phyloP scores from a whole-genome alignment of 1,139 yeast genomes.

The Blastobotrys persicus region DNA sequence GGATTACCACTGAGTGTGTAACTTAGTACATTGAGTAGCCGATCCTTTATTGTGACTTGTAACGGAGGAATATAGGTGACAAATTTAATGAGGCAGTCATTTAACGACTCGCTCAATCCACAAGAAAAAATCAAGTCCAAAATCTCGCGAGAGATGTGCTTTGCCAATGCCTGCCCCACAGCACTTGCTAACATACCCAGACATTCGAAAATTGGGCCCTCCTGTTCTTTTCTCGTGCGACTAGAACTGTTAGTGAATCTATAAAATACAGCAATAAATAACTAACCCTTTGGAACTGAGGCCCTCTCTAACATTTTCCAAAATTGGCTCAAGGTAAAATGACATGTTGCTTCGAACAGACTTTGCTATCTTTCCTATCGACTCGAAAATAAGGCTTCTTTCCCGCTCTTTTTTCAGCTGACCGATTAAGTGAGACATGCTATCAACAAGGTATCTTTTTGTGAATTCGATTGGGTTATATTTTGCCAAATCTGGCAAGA shows the following conservation, averaged over 20 bases:
- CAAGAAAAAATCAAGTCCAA: slow-evolving; percentile 78
- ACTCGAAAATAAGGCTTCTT: slow-evolving; percentile 70
- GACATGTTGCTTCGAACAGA: slow-evolving; percentile 87
- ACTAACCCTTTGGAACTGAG: slow-evolving; percentile 57
- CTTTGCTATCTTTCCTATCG: slow-evolving; percentile 80
- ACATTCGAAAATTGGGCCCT: slow-evolving; percentile 86
- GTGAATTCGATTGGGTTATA: slow-evolving; percentile 78
- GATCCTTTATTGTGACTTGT: slow-evolving; percentile 66
- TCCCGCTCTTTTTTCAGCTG: slow-evolving; percentile 79
- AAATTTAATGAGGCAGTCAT: slow-evolving; percentile 66
- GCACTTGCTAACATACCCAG: slow-evolving; percentile 83
- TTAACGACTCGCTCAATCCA: slow-evolving; percentile 76
- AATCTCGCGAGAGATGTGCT: slow-evolving; percentile 79
- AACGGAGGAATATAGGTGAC: slow-evolving; percentile 77
- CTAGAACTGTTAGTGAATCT: slow-evolving; percentile 25
- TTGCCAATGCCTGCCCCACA: slow-evolving; percentile 92
- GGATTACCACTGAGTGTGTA: slow-evolving; percentile 77
- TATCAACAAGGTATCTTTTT: slow-evolving; percentile 75
- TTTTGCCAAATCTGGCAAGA: slow-evolving; percentile 77
- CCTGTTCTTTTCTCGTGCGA: slow-evolving; percentile 67
- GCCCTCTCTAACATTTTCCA: slow-evolving; percentile 82
- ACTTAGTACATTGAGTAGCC: slow-evolving; percentile 70
- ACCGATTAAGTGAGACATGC: slow-evolving; percentile 71
- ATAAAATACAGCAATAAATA: slow-evolving; percentile 1
- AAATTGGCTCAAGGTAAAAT: slow-evolving; percentile 80